Base-by-base conservation (phyloP, 2,329 filamentous ascomycete species). In the Stromatinia cepivora region DNA sequence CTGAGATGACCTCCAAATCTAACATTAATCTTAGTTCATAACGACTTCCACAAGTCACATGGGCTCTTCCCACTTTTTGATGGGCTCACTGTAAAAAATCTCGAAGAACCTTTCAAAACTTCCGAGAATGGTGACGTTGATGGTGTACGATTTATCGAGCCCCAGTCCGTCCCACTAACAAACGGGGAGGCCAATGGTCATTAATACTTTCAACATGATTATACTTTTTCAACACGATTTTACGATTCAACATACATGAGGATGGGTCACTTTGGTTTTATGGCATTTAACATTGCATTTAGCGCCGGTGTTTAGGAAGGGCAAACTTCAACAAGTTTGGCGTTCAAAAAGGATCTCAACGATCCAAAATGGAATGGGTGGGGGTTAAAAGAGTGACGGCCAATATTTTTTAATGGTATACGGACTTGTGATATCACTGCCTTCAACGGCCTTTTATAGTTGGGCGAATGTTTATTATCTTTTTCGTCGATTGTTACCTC, bases 1-100 rank as follows among this genome's bases (percentile, higher is more conserved):
- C 22, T 59, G 63, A 52, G 13, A 28, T 8, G 22, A 67, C 28
- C 46, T 53, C 48, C 57, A 45, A 72, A 70, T 71, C 61, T 61
- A 70, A 72, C 78, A 48, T 25, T 45, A 25, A 52, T 58, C 34
- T 28, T 73, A 94, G 95, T 99, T 39, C 93, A 99, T 83, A 99
- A 99, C 78, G 93, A 99, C 79, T 99, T 99, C 88, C 93, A 97
- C 79, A 86, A 93, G 75, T 88, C 88, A 68, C 85, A 88, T 66
- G 90, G 89, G 68, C 91, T 99, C 74, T 98, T 97, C 79, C 87
- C 91, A 58, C 84, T 98, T 36, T 95, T 99, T 79, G 87, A 94
- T 22, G 93, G 88, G 34, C 84, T 99, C 4, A 79, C 86, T 71
- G 88, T 92, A n/a, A 81, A 87, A 58, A 86, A 89, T 71, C 81